Percentiles rank a stretch among this genome's conserved stretches.
Evolutionary conservation across 768 basidiomycete species (phyloP).

Genomic region (Lyophyllum decastes): DNA sequence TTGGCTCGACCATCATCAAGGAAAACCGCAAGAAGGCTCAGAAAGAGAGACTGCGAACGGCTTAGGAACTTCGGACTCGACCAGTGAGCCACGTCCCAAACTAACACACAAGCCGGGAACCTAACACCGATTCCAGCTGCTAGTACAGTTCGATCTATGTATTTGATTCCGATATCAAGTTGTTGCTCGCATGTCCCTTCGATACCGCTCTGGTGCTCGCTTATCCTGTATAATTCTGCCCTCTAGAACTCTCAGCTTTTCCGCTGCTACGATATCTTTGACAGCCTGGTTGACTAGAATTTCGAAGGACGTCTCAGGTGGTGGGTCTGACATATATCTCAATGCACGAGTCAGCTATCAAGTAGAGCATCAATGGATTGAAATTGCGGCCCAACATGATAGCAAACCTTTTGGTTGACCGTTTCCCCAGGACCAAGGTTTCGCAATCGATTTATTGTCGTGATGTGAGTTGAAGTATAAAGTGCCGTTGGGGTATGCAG

Average conservation of each 20-base stretch:
- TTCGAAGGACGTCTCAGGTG: constrained; percentile 43
- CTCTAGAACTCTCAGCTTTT: constrained; percentile 64
- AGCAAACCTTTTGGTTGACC: constrained; percentile 48
- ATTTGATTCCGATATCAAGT: constrained; percentile 3
- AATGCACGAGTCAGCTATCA: constrained; percentile 57
- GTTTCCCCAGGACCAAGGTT: constrained; percentile 49
- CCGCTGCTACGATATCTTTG: constrained; percentile 67
- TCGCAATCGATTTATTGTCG: constrained; percentile 51
- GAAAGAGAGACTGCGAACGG: constrained; percentile 61
- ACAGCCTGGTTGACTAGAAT: constrained; percentile 56
- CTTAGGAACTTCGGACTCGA: constrained; percentile 37
- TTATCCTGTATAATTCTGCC: constrained; percentile 30
- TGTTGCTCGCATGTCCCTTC: constrained; percentile 16
- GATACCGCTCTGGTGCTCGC: constrained; percentile 29
- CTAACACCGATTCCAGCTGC: neutral
- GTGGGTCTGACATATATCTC: constrained; percentile 51
- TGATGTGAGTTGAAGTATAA: constrained; percentile 51
- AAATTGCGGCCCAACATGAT: neutral
- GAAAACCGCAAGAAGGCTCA: constrained; percentile 72
- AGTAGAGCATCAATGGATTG: neutral
- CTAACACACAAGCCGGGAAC: neutral
- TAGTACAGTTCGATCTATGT: neutral
- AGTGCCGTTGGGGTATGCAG: constrained; percentile 54
- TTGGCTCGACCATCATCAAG: constrained; percentile 74
- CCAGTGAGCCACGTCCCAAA: neutral